Base-by-base conservation (phyloP, 345 rosid genomes). In the Ricinus communis region DNA sequence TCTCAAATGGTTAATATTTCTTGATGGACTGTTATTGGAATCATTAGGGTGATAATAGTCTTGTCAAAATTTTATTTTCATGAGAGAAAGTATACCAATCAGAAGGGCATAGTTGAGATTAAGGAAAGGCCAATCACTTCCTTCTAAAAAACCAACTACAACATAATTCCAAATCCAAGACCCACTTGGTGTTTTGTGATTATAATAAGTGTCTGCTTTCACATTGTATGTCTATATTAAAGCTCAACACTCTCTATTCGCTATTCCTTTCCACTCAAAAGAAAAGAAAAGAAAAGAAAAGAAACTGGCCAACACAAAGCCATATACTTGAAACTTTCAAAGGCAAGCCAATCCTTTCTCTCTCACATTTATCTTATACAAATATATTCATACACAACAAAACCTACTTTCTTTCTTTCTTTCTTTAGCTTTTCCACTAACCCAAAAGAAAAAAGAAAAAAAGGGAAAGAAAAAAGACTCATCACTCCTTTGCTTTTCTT, bases 341-440 rank as follows among this genome's bases (percentile, higher is more conserved):
- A 84, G 82, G 79, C 74, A 78, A 77, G 56, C 19, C 76, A 56
- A 72, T 25, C 66, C 69, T 30, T 28, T 66, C 25, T 74, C 59
- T 66, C 53, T 40, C 69, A 4, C 51, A 19, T 54, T 24, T 52
- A 73, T 70, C 77, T 57, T 47, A 45, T 66, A 68, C 61, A 64
- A 58, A 79, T 55, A 76, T 52, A 40, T 21, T 53, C 62, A 75
- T 79, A 81, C 75, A 72, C 72, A 62, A 75, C 66, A 76, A 79
- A 76, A 62, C 73, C 76, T 56, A 74, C 83, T 84, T 74, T 82
- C 73, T 68, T 79, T 79, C 76, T 67, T 70, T 76, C 65, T 61
- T 14, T 14, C 82, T 85, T 79, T 79, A 64, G 72, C 83, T 72
- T 78, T 80, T 71, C 76, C 80, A 72, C 79, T 79, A 82, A 69